Evolutionary conservation across 441 rosid species (phyloP), one percentile per base, ranked within the genome.

Genomic region (Sinapis alba): DNA sequence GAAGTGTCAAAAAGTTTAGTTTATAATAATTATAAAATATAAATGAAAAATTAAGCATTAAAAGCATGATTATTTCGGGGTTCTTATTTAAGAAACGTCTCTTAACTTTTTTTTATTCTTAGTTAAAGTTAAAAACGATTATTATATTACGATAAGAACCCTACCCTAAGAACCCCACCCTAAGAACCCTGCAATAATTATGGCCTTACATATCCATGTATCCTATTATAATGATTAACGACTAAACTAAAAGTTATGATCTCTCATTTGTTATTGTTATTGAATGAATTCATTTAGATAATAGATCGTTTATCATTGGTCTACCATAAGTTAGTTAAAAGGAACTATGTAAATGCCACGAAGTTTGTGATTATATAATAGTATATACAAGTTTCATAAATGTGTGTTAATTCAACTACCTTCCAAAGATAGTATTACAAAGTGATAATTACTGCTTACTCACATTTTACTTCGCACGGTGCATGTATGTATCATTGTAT

Each of bases 341-440:
- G 34, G 38, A 19, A 4, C 2, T 24, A 23, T 23, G 28, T 57
- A 54, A 54, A 10, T 57, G 62, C 62, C 32, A 24, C 10, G 32
- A 57, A 57, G 32, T 57, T 24, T 57, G 32, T 24, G 62, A 27
- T 50, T 50, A 6, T n/a, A n/a, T 45, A 43, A 51, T 8, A n/a
- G n/a, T n/a, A 23, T 23, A 56, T 21, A 23, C 27, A 56, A 56
- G 30, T 56, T 11, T 24, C 32, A 57, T 6, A 57, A 15, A 59
- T 59, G 21, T 34, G 45, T 62, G 15, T 32, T 34, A 62, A 61
- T 36, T 62, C 19, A 62, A 62, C 53, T 62, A 34, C 27, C 66
- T 21, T 36, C 50, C 51, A 36, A 36, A 62, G n/a, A 19, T 62
- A 62, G 26, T 62, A 34, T 53, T 23, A 27, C 63, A 59, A 28